A percentile compares a stretch with the other conserved stretches of the same genome.
These are phyloP conservation scores for Echinochloa phyllopogon DNA, from an alignment of 176 grass and related monocot genomes.

Conservation along the genomic window DNA sequence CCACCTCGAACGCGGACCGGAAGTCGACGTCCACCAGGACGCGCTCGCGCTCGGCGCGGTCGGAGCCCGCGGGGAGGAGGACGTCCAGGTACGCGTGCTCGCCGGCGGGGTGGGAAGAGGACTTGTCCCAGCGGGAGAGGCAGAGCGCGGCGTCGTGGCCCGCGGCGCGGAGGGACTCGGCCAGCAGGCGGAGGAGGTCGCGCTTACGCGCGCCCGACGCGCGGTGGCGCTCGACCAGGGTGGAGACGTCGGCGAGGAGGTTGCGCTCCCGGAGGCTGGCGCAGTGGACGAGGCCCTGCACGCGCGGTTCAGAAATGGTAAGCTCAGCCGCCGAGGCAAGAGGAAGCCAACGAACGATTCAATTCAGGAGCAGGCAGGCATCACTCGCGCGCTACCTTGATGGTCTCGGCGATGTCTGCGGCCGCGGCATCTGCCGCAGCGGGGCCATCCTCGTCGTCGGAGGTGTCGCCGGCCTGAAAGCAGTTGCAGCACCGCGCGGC, in stretches of 20 bases:
- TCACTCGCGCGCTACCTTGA: slow-evolving; percentile 62
- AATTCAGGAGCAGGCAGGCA: slow-evolving; percentile 12
- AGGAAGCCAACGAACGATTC: neutral
- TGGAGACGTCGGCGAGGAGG: slow-evolving; percentile 78
- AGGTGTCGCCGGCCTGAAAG: slow-evolving; percentile 68
- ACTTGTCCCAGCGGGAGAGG: slow-evolving; percentile 82
- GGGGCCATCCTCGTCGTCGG: slow-evolving; percentile 37
- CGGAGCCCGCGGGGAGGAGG: slow-evolving; percentile 43
- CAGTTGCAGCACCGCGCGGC: slow-evolving; percentile 66
- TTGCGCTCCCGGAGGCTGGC: slow-evolving; percentile 84
- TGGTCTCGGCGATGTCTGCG: slow-evolving; percentile 63
- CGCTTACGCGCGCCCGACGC: slow-evolving; percentile 50
- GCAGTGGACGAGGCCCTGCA: slow-evolving; percentile 82
- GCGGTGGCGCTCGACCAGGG: slow-evolving; percentile 60
- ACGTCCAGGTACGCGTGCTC: slow-evolving; percentile 88
- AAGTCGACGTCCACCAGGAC: slow-evolving; percentile 87
- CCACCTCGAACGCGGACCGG: slow-evolving; percentile 78
- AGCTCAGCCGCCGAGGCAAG: neutral
- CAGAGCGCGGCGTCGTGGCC: slow-evolving; percentile 75
- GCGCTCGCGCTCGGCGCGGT: slow-evolving; percentile 59
- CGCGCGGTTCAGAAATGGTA: slow-evolving; percentile 18
- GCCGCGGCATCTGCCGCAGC: slow-evolving; percentile 46
- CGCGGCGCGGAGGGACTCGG: slow-evolving; percentile 60
- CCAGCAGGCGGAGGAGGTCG: slow-evolving; percentile 57
- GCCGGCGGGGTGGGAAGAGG: slow-evolving; percentile 63